Base-by-base conservation (phyloP, 768 basidiomycete species). In the Lentinula edodes region DNA sequence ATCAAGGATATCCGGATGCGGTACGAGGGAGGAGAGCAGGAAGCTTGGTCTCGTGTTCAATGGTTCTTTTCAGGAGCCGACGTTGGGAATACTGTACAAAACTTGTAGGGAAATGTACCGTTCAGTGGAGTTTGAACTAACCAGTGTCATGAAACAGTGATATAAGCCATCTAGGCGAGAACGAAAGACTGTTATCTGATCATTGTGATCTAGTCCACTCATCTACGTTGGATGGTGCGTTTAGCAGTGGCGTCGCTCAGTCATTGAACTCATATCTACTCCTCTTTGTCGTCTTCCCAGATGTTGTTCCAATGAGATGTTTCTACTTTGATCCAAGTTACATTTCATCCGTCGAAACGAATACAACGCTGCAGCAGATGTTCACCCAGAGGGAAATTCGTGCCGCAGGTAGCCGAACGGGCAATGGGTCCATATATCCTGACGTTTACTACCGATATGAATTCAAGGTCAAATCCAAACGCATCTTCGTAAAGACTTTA, bases 11-110 rank as follows among this genome's bases (percentile, higher is more conserved):
- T 59, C 28, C 45, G 58, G 18, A 56, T 41, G 38, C n/a, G 55
- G 9, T 7, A 23, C 12, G 45, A 28, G 23, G 15, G 43, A 16
- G 46, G 45, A 59, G 58, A 34, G 18, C 16, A 20, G 12, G 58
- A 59, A 15, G 58, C 18, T 36, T 59, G 43, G 43, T 20, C 46
- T 35, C 28, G 34, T 4, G n/a, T 59, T 5, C 58, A 59, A 32
- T 59, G 58, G 58, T 59, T 59, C 23, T 59, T 50, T 32, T 45
- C 32, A 16, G 34, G 28, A n/a, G 36, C 10, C 15, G 58, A 59
- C 18, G 8, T 50, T 10, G 4, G 15, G 36, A 41, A 48, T n/a
- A 32, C 35, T 8, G 2, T 59, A 56, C 55, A n/a, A n/a, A 56
- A 28, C 28, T 28, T 56, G 55, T 56, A 45, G 12, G 55, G 8